Evolutionary conservation across 2,329 filamentous ascomycete species (phyloP).

Genomic region (Cordyceps pruinosa): DNA sequence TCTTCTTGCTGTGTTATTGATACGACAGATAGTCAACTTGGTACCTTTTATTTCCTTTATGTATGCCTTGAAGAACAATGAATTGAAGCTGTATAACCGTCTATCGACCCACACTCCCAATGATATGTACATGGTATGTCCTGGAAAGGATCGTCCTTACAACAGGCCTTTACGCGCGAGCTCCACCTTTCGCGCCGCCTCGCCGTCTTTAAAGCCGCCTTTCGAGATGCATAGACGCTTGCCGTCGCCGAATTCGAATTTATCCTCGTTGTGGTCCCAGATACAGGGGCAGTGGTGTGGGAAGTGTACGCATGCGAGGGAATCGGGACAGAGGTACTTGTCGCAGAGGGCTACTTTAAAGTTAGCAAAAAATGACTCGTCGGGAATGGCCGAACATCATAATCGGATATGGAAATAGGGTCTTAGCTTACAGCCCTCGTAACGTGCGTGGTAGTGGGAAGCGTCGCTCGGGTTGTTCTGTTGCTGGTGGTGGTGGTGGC

Average conservation of each 20-base stretch:
- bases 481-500: constrained; percentile 43
- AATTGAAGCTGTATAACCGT: constrained; percentile 6
- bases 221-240: constrained; percentile 67
- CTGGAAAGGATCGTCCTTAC: constrained; percentile 27
- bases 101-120: background rate
- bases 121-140: background rate
- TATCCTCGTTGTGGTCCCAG: constrained; percentile 69
- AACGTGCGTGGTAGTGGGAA: constrained; percentile 66
- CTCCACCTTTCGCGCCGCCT: constrained; percentile 69
- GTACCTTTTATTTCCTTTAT: background rate
- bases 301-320: constrained; percentile 89
- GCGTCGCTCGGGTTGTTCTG: constrained; percentile 84
- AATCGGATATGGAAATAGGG: background rate
- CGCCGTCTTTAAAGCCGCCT: constrained; percentile 65
- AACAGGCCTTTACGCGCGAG: constrained; percentile 72
- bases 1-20: background rate
- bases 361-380: background rate
- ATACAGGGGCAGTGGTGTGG: constrained; percentile 95
- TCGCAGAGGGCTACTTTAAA: constrained; percentile 64
- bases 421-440: constrained; percentile 52
- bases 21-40: background rate
- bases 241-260: constrained; percentile 67
- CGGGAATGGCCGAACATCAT: background rate
- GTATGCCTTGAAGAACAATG: background rate
- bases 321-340: constrained; percentile 91